Conservation (phyloP, 805 yeast genomes). For the Lipomyces mesembrius region DNA sequence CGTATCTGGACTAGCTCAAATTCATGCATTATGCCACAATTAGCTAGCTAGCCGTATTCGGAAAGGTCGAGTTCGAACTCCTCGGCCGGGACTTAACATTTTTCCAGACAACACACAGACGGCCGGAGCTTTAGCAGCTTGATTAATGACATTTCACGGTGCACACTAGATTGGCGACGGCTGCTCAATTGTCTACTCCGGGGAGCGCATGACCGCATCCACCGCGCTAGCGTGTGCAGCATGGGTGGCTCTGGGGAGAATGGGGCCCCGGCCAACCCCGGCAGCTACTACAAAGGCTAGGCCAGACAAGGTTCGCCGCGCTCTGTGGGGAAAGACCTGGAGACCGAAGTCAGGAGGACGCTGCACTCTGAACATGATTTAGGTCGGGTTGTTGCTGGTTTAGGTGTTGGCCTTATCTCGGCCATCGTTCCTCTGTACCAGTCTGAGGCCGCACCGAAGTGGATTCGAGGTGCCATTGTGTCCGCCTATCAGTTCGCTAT, state of each 20-base stretch:
- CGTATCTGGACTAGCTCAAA: background rate
- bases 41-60: background rate
- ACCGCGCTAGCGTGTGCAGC: background rate
- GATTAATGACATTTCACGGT: no score
- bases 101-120: background rate
- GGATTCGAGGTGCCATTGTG: constrained; percentile 78
- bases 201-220: background rate
- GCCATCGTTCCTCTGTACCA: constrained; percentile 79
- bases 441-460: constrained; percentile 80
- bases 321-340: background rate
- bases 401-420: constrained; percentile 78
- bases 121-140: no score
- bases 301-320: background rate
- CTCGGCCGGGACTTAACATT: background rate
- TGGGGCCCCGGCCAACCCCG: constrained; percentile 2
- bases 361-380: background rate
- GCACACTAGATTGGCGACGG: no score
- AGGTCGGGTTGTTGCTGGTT: constrained; percentile 72
- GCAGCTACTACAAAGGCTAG: background rate
- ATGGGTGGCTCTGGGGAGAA: background rate
- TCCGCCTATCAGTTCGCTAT: constrained; percentile 73
- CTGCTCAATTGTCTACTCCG: background rate
- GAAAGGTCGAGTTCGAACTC: background rate
- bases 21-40: no score
- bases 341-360: no score